Evolutionary conservation across 148 eudicot genomes (phyloP).

Genomic region (Persicaria tinctoria): DNA sequence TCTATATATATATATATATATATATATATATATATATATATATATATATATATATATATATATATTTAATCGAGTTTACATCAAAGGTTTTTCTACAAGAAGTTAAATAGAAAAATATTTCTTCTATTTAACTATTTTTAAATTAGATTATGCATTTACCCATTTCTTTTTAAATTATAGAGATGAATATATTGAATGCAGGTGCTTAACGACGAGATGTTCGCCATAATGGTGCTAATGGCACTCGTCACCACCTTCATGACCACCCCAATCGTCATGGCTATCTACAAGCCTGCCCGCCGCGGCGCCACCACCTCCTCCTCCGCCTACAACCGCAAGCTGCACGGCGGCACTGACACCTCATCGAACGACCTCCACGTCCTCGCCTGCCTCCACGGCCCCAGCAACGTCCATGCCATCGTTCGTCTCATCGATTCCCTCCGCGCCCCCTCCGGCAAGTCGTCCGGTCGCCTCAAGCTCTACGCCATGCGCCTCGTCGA

Average conservation of each 20-base stretch:
- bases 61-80: too few species aligned
- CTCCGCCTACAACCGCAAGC: background rate
- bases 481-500: slow-evolving; percentile 55
- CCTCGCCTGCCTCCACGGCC: slow-evolving; percentile 48
- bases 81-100: too few species aligned
- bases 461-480: slow-evolving; percentile 39
- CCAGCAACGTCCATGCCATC: slow-evolving; percentile 35
- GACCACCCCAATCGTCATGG: slow-evolving; percentile 52
- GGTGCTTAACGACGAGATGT: slow-evolving; percentile 64
- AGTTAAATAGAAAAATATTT: too few species aligned
- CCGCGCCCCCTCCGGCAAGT: slow-evolving; percentile 26
- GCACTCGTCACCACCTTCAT: slow-evolving; percentile 65
- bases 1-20: too few species aligned
- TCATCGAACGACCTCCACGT: slow-evolving; percentile 25
- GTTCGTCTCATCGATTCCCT: slow-evolving; percentile 39
- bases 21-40: too few species aligned
- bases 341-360: background rate
- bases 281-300: slow-evolving; percentile 48
- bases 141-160: too few species aligned
- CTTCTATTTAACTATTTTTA: too few species aligned
- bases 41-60: too few species aligned
- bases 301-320: slow-evolving; percentile 5
- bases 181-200: slow-evolving; percentile 12
- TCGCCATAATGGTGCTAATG: slow-evolving; percentile 63
- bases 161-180: too few species aligned